phyloP scores from a whole-genome alignment of 2,329 filamentous ascomycete species.

The Zymoseptoria passerinii region DNA sequence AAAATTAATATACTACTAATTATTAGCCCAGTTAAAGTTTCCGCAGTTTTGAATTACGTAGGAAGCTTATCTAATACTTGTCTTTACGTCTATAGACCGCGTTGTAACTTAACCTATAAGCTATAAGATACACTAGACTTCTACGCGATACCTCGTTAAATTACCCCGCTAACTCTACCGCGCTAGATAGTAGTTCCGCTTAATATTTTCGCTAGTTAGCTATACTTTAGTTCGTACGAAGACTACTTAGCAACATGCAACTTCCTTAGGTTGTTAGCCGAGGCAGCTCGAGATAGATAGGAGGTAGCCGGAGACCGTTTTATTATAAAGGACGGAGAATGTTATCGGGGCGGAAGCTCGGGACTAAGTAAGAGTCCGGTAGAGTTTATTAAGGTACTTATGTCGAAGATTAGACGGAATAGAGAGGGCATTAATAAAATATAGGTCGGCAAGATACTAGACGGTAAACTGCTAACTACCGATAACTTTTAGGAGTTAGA shows the following conservation, averaged over 20 bases:
- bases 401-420: slow-evolving; percentile 17
- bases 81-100: slow-evolving; percentile 47
- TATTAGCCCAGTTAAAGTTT: slow-evolving; percentile 50
- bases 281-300: slow-evolving; percentile 10
- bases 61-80: slow-evolving; percentile 17
- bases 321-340: slow-evolving; percentile 12
- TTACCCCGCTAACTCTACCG: slow-evolving; percentile 3
- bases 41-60: background rate
- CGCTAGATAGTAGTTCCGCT: slow-evolving; percentile 40
- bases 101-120: slow-evolving; percentile 29
- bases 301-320: slow-evolving; percentile 18
- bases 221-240: slow-evolving; percentile 49
- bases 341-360: slow-evolving; percentile 4
- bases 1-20: slow-evolving; percentile 37
- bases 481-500: slow-evolving; percentile 1
- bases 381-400: slow-evolving; percentile 17
- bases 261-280: slow-evolving; percentile 11
- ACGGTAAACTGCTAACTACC: slow-evolving; percentile 10
- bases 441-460: slow-evolving; percentile 20
- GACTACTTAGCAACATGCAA: slow-evolving; percentile 42
- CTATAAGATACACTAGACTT: slow-evolving; percentile 39
- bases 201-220: slow-evolving; percentile 60
- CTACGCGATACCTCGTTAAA: slow-evolving; percentile 20
- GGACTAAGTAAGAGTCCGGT: slow-evolving; percentile 13
- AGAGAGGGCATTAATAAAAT: slow-evolving; percentile 21